Evolutionary conservation across 495 filamentous ascomycete genomes (phyloP), one percentile per base, ranked within the genome.

Genomic region (Chaetomium tenue): DNA sequence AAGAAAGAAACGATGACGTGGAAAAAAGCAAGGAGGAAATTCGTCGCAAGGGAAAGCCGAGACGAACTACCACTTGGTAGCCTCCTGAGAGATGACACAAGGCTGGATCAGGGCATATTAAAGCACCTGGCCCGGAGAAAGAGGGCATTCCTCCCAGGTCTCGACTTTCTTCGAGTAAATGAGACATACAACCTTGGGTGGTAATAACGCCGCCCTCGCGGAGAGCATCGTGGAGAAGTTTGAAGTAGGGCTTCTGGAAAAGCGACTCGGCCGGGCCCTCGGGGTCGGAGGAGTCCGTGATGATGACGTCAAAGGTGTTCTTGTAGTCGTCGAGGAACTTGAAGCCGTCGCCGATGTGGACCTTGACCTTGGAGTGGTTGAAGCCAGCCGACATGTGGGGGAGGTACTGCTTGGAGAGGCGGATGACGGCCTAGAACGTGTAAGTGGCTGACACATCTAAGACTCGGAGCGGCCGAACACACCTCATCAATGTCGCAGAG

Each of bases 401-500:
- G 55, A 99, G 90, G 83, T 92, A 97, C 83, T 97, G 87, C 88
- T 98, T 97, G 75, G 92, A 96, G 70, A 98, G 87, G 76, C 95
- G 91, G 81, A 97, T 96, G 78, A 99, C 94, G 73, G 95, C 93
- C 88, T 91, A 71, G 28, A 12, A 55, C 46, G 5, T 48, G 58
- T 72, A 63, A 69, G 64, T 23, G 46, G 60, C 16, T 23, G 40
- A 25, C 9, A 25, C 5, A 11, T 28, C 25, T 26, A 37, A 39
- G 23, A 28, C 13, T 51, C 16, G 18, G 40, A 46, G 52, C 12
- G 2, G 12, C 48, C 6, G 47, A 42, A 60, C 70, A 63, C 82
- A 90, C 89, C 90, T 99, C 94, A 70, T 99, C 94, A 71, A 99
- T 99, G 79, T 99, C 94, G 81, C 95, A 98, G 71, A 99, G 89